A percentile compares a stretch with the other conserved stretches of the same genome.
Evolutionary conservation across 2,329 filamentous ascomycete genomes (phyloP).

Genomic region (Capronia coronata): DNA sequence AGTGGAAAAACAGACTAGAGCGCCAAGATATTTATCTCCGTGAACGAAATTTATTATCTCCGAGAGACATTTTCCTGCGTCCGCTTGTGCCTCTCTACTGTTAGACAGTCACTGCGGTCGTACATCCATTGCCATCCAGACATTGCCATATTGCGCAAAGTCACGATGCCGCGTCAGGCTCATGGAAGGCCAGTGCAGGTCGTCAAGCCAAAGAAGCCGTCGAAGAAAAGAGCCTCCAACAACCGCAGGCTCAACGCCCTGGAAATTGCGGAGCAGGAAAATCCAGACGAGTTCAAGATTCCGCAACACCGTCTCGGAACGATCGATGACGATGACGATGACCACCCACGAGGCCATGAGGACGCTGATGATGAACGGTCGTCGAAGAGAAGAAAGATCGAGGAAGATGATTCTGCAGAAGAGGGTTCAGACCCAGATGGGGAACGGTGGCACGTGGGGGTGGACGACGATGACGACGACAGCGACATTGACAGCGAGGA

Average conservation of each 20-base stretch:
- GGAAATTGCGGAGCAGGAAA: conserved; percentile 55
- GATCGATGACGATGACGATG: conserved; percentile 47
- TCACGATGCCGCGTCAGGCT: conserved; percentile 26
- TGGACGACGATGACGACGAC: conserved; percentile 60
- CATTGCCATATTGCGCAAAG: background rate
- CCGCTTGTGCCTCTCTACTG: background rate
- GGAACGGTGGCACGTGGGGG: conserved; percentile 75
- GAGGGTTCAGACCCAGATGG: conserved; percentile 76
- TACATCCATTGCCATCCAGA: background rate
- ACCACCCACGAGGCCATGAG: conserved; percentile 39
- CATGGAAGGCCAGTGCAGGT: conserved; percentile 30
- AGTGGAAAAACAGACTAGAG: no score
- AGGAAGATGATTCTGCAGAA: conserved; percentile 37
- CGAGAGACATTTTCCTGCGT: background rate
- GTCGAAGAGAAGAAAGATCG: conserved; percentile 32
- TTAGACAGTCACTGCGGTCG: background rate
- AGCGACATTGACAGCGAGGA: conserved; percentile 68
- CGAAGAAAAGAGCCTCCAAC: conserved; percentile 33
- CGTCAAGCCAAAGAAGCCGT: conserved; percentile 28
- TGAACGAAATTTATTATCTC: background rate
- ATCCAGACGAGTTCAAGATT: conserved; percentile 49
- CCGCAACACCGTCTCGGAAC: conserved; percentile 55
- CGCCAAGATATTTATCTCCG: no score
- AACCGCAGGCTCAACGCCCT: conserved; percentile 54
- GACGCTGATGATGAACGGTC: conserved; percentile 37